Conservation (phyloP, 1,284 basidiomycete species). For the Kalmanozyma brasiliensis region DNA sequence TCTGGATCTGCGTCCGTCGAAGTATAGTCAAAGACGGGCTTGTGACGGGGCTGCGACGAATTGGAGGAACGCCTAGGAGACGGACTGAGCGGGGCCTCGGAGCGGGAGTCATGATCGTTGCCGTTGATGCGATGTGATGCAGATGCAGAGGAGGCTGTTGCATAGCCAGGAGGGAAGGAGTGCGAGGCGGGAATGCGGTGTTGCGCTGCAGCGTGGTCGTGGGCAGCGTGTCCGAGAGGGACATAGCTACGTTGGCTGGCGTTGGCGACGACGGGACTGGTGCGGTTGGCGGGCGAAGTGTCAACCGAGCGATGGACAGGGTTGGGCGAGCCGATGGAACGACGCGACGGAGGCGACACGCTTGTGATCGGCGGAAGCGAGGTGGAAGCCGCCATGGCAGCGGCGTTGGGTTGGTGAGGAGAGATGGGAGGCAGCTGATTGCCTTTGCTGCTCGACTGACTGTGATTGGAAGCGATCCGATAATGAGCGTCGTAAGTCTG, state of each 20-base stretch:
- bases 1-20: slow-evolving; percentile 35
- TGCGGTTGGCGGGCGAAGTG: slow-evolving; percentile 17
- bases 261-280: slow-evolving; percentile 15
- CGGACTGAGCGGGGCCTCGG: slow-evolving; percentile 9
- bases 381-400: slow-evolving; percentile 24
- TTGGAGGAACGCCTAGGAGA: slow-evolving; percentile 12
- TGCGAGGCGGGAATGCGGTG: slow-evolving; percentile 1
- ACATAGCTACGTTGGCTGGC: neutral
- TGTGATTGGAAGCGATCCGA: slow-evolving; percentile 40
- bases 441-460: slow-evolving; percentile 27
- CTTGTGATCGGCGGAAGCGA: slow-evolving; percentile 25
- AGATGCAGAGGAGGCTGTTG: neutral
- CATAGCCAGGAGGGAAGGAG: neutral
- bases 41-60: slow-evolving; percentile 19
- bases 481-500: slow-evolving; percentile 27
- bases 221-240: neutral
- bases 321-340: slow-evolving; percentile 13
- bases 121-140: neutral
- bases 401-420: slow-evolving; percentile 23
- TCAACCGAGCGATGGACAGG: slow-evolving; percentile 16
- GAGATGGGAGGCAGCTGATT: slow-evolving; percentile 31
- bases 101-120: neutral
- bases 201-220: neutral
- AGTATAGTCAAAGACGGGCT: slow-evolving; percentile 37
- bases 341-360: slow-evolving; percentile 12